Evolutionary conservation across 208 protist genomes (phyloP), one percentile per base, ranked within the genome.

Genomic region (Acanthamoeba rhysodes): DNA sequence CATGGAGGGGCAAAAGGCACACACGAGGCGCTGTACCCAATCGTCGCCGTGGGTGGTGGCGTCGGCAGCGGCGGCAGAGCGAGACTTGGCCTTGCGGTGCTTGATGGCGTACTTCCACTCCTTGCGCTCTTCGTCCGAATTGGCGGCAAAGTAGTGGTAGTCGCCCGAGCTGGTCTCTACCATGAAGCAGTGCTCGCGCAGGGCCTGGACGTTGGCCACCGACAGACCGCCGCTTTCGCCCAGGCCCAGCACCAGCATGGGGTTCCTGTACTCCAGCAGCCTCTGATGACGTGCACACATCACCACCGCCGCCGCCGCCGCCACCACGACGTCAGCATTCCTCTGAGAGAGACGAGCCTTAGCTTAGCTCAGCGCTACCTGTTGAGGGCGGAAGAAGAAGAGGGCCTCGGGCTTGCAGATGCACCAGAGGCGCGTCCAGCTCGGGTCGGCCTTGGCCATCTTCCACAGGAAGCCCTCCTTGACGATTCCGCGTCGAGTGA

Each of bases 91-190:
- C 74, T 50, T 82, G 74, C 74, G 74, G 74, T 82, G 37, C 45
- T 82, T 82, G 74, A 82, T 82, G 74, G 18, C 74, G 37, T 82
- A 53, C 74, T 82, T 82, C 74, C 74, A 82, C 74, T 82, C 74
- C 18, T 53, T 48, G 37, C 74, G 32, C 37, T 82, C 74, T 18
- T 82, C 37, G 32, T 45, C 74, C 45, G 74, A 82, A 14, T 53
- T 53, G 45, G 74, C 74, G 37, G 74, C 74, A 53, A 82, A 82
- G 45, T 82, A 53, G 45, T 82, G 74, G 37, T 20, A 45, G 24
- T 41, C 74, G 74, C 37, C 74, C 22, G 74, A 24, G 18, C 74
- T 7, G 22, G 68, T 76, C 68, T 32, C 68, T n/a, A 82, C 34
- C 2, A 82, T 53, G 74, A 82, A 82, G 37, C 74, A 82, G 74